These are phyloP conservation scores for Mycena crocata DNA, from an alignment of 768 basidiomycete species.

Conservation along the genomic window DNA sequence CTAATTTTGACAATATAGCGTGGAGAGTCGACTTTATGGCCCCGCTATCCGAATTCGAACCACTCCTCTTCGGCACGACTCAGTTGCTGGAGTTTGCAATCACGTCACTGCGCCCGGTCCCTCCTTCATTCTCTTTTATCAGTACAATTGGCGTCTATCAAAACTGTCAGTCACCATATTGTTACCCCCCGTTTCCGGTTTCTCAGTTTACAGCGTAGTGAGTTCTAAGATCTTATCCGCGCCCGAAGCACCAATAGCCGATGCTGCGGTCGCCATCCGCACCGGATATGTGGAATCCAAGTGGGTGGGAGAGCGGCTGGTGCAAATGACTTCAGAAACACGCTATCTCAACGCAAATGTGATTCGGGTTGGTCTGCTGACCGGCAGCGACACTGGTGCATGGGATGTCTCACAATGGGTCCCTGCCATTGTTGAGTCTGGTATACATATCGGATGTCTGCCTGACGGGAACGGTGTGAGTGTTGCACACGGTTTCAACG, in stretches of 20 bases:
- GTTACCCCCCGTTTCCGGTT: not conserved
- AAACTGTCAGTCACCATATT: slow-evolving; percentile 3
- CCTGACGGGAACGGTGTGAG: slow-evolving; percentile 19
- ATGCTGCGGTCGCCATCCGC: slow-evolving; percentile 29
- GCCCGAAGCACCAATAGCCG: slow-evolving; percentile 14
- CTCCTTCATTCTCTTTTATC: slow-evolving; percentile 22
- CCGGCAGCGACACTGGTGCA: slow-evolving; percentile 4
- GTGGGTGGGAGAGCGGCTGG: slow-evolving; percentile 43
- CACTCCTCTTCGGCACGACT: slow-evolving; percentile 38
- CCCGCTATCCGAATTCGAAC: slow-evolving; percentile 41
- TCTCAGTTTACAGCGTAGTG: not conserved
- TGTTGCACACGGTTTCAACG: not conserved
- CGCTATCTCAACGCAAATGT: slow-evolving; percentile 4
- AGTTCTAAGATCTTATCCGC: not conserved
- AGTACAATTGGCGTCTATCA: slow-evolving; percentile 18
- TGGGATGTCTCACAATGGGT: slow-evolving; percentile 21
- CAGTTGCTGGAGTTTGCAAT: slow-evolving; percentile 49
- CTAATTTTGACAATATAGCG: slow-evolving; percentile 32
- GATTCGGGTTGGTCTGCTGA: slow-evolving; percentile 19
- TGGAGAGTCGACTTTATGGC: slow-evolving; percentile 47
- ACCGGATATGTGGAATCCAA: slow-evolving; percentile 44
- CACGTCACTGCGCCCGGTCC: not conserved
- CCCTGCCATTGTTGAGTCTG: slow-evolving; percentile 7
- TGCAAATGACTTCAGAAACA: slow-evolving; percentile 6
- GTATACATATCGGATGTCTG: slow-evolving; percentile 9